Evolutionary conservation across 1,139 yeast species (phyloP), one percentile per base, ranked within the genome.

Genomic region (Arxiozyma slooffiae): DNA sequence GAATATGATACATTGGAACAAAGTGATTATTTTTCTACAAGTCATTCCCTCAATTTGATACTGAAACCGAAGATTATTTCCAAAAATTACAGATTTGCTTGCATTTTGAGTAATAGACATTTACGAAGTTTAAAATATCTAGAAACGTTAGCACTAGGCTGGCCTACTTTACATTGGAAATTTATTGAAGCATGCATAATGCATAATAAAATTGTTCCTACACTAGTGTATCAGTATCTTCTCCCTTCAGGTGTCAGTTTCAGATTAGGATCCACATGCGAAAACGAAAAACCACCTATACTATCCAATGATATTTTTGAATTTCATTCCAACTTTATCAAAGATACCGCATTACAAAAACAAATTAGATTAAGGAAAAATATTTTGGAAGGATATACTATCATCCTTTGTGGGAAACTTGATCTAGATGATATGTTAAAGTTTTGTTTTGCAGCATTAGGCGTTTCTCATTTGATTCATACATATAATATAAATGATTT

Each of bases 121-220:
- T 73, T 79, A 37, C 72, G 95, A 43, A 85, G 88, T 50, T 76
- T 83, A 21, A 88, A 88, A 61, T 90, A 85, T 61, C 66, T 89
- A n/a, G 95, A 88, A 61, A 81, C 86, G 0, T 68, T 89, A n/a
- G 88, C 95, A 0, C 65, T 89, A 43, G 94, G 95, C 1, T 88
- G 96, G 95, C 97, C 97, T 1, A 77, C 88, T 20, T 61, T 90
- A 36, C 80, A 87, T 3, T 76, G 77, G 54, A 65, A 70, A 16
- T 89, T 77, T 57, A 71, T 90, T 9, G 66, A 68, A n/a, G 84
- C 82, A 55, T 76, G 85, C 51, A 59, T 78, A 1, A 44, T 56
- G 58, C 2, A 63, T 66, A 17, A 61, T 71, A 3, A 55, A 60
- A 11, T 58, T 58, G 22, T 47, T 63, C 24, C 57, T 53, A 9